Evolutionary conservation across 371 early-diverging fungal species (phyloP).

Genomic region (Mucor indicus): DNA sequence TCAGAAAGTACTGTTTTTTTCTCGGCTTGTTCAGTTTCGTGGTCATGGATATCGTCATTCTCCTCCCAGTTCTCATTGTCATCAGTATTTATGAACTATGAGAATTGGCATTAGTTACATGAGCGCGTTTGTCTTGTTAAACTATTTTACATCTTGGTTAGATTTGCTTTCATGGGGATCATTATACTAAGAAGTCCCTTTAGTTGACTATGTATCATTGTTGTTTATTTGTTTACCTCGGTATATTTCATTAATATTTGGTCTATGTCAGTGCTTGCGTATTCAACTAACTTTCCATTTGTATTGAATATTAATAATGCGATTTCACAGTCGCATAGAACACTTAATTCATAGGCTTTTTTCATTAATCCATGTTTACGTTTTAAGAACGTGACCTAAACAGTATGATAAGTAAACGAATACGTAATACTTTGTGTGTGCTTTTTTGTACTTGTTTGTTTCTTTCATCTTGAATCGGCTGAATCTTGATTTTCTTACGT

Average conservation of each 20-base stretch:
- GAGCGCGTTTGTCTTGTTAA: no score
- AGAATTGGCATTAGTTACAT: not conserved
- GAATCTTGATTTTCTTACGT: slow-evolving; percentile 32
- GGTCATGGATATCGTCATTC: slow-evolving; percentile 3
- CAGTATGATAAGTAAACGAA: not conserved
- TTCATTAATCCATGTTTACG: slow-evolving; percentile 99
- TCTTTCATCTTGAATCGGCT: slow-evolving; percentile 26
- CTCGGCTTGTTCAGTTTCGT: slow-evolving; percentile 1
- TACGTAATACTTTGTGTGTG: not conserved
- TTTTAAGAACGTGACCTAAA: slow-evolving; percentile 89
- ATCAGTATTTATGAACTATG: slow-evolving; percentile 7
- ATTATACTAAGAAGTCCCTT: slow-evolving; percentile 20
- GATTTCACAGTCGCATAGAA: slow-evolving; percentile 96
- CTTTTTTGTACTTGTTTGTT: slow-evolving; percentile 22
- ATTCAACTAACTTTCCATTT: slow-evolving; percentile 92
- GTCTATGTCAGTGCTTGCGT: slow-evolving; percentile 90
- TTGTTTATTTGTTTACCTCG: slow-evolving; percentile 47
- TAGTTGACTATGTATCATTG: not conserved
- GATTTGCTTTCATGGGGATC: slow-evolving; percentile 42
- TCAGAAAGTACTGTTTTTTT: slow-evolving; percentile 3
- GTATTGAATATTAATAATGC: slow-evolving; percentile 87
- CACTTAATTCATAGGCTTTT: slow-evolving; percentile 97
- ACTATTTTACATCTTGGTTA: slow-evolving; percentile 36
- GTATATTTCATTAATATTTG: slow-evolving; percentile 88
- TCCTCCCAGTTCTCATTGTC: slow-evolving; percentile 15